Evolutionary conservation across 306 rosid species (phyloP).

Genomic region (Alnus glutinosa): DNA sequence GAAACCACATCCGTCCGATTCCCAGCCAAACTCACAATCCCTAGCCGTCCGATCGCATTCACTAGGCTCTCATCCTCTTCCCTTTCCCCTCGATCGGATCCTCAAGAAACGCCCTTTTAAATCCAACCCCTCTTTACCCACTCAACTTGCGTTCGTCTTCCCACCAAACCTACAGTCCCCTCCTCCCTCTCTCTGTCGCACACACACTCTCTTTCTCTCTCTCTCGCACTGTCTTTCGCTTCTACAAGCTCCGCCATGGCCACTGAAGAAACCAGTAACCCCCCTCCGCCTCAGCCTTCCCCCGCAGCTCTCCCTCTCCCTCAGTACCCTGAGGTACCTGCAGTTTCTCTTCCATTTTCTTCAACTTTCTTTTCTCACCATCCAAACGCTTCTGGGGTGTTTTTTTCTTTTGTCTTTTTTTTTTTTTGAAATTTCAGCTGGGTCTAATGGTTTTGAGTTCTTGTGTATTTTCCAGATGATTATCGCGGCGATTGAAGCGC

Average conservation of each 20-base stretch:
- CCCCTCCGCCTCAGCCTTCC: constrained; percentile 6
- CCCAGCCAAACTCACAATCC: constrained; percentile 1
- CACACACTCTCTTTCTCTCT: background rate
- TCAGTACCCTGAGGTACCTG: constrained; percentile 45
- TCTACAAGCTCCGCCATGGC: constrained; percentile 30
- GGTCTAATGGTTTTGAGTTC: background rate
- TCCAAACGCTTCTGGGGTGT: background rate
- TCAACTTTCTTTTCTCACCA: background rate
- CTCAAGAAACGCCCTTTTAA: constrained; percentile 36
- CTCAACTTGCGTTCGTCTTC: constrained; percentile 15
- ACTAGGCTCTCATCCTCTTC: background rate
- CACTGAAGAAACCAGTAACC: constrained; percentile 25
- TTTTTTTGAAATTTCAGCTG: background rate
- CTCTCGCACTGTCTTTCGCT: constrained; percentile 3
- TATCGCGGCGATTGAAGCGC: constrained; percentile 48
- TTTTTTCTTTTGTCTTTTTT: background rate
- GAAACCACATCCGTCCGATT: constrained; percentile 21
- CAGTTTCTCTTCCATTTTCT: constrained; percentile 8
- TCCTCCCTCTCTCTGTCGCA: background rate
- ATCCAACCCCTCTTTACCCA: constrained; percentile 27
- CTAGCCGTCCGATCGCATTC: constrained; percentile 42
- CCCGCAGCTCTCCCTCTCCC: constrained; percentile 29
- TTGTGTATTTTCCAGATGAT: constrained; percentile 36
- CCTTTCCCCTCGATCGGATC: constrained; percentile 31
- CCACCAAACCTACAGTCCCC: constrained; percentile 31